These are phyloP conservation scores for Neckera pumila DNA, from an alignment of 225 moss, liverwort and hornwort species.

Conservation along the genomic window DNA sequence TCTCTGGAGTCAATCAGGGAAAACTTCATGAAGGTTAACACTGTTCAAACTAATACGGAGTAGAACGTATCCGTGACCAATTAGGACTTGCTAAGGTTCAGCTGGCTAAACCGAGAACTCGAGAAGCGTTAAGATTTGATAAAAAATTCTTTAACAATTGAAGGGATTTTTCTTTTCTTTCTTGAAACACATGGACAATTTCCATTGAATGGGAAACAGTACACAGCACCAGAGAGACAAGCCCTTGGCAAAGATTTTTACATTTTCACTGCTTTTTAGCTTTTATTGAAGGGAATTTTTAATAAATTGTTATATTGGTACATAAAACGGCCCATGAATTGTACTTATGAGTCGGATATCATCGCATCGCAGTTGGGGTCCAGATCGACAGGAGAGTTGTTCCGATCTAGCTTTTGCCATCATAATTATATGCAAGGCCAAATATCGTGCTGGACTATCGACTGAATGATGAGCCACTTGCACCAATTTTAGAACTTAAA, in stretches of 20 bases:
- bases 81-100: not conserved
- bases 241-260: no score
- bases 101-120: no score
- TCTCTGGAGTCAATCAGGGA: not conserved
- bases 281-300: not conserved
- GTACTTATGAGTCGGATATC: not conserved
- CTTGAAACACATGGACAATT: no score
- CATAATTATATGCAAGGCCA: no score
- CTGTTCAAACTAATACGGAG: not conserved
- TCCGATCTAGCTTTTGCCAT: not conserved
- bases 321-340: not conserved
- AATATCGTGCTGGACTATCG: not conserved
- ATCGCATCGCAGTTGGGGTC: not conserved
- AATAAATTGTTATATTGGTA: not conserved
- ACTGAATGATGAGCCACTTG: not conserved
- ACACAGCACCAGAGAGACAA: no score
- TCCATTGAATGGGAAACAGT: no score
- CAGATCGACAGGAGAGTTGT: no score
- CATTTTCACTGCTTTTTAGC: no score
- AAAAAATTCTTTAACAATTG: no score
- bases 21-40: not conserved
- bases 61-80: no score
- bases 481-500: no score
- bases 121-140: not conserved
- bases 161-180: no score